Conservation (phyloP, 2,329 filamentous ascomycete genomes). For the Colletotrichum paranaense region DNA sequence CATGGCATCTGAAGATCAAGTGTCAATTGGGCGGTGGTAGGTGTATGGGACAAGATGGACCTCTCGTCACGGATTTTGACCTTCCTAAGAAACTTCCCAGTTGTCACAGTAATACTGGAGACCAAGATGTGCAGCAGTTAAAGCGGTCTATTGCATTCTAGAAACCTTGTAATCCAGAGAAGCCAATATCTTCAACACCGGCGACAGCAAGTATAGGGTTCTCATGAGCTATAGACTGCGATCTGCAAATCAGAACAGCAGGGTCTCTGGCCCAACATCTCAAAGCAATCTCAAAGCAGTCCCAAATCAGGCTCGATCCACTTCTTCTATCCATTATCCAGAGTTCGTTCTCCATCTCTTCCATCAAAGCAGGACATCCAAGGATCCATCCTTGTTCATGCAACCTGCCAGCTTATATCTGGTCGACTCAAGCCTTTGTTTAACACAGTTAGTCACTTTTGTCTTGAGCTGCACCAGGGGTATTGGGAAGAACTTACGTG, state of each 20-base stretch:
- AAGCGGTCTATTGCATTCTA: not conserved
- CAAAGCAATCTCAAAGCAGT: too few species aligned
- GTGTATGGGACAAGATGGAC: not conserved
- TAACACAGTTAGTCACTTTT: not conserved
- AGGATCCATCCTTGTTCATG: slow-evolving; percentile 45
- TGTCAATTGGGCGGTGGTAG: not conserved
- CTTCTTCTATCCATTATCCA: not conserved
- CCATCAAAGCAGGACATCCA: slow-evolving; percentile 44
- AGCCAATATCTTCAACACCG: not conserved
- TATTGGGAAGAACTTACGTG: slow-evolving; percentile 41
- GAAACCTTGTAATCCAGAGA: not conserved
- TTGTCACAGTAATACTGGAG: not conserved
- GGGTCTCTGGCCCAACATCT: not conserved
- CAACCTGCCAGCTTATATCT: slow-evolving; percentile 46
- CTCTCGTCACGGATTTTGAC: not conserved
- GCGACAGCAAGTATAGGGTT: not conserved
- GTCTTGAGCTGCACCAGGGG: not conserved
- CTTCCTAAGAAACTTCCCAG: not conserved
- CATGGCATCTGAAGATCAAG: too few species aligned
- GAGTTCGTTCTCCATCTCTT: not conserved
- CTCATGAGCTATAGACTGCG: not conserved
- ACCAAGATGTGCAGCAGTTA: not conserved
- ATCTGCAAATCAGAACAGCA: not conserved
- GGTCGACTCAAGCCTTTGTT: slow-evolving; percentile 44
- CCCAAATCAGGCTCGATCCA: too few species aligned